These are phyloP conservation scores for Backusella psychrophila DNA, from an alignment of 192 early-diverging fungal genomes.

Conservation along the genomic window DNA sequence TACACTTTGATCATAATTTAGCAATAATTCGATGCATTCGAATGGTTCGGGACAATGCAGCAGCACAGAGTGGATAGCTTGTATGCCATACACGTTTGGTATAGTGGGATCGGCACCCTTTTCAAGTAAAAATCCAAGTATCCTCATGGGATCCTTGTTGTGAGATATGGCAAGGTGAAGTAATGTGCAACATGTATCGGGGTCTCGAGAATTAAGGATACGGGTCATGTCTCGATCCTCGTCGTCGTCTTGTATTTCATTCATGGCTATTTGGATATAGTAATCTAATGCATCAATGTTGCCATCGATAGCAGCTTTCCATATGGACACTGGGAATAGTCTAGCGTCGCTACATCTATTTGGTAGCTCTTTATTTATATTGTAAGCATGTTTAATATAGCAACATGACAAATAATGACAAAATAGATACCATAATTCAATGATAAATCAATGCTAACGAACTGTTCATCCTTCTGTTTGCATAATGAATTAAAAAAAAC, in stretches of 20 bases:
- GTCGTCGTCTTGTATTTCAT: not conserved
- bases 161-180: not conserved
- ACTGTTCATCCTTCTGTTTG: not conserved
- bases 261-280: not conserved
- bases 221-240: not conserved
- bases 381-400: not conserved
- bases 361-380: not conserved
- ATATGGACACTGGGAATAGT: not conserved
- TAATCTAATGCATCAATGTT: not conserved
- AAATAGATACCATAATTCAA: not conserved
- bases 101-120: not conserved
- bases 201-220: not conserved
- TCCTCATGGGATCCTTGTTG: not conserved
- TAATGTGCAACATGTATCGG: not conserved
- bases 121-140: not conserved
- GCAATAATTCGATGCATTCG: not conserved
- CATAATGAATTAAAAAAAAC: not conserved
- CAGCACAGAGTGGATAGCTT: not conserved
- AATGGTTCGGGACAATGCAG: not conserved
- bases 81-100: not conserved
- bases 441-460: not conserved
- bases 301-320: not conserved
- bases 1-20: not conserved
- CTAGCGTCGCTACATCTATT: not conserved
- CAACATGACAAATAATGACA: not conserved